Conservation (phyloP, 192 early-diverging fungal genomes). For the Coemansia furcata region DNA sequence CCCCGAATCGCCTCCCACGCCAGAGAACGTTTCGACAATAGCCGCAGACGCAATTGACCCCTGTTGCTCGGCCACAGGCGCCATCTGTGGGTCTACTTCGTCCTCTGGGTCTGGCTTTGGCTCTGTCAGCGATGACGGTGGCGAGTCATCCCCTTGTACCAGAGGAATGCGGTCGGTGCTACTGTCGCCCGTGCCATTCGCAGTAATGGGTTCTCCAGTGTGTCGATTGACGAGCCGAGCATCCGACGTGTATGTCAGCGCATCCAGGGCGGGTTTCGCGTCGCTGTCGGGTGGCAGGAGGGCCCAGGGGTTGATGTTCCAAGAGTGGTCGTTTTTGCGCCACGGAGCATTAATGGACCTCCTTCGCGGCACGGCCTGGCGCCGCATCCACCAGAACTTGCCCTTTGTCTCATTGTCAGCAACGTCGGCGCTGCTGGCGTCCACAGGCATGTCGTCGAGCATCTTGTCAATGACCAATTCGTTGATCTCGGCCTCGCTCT, state of each 20-base stretch:
- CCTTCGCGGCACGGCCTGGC: constrained; percentile 42
- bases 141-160: neutral
- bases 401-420: constrained; percentile 1
- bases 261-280: constrained; percentile 1
- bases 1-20: neutral
- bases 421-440: neutral
- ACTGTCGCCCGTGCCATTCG: neutral
- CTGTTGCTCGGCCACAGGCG: neutral
- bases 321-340: constrained; percentile 52
- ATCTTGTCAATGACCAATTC: constrained; percentile 52
- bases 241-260: constrained; percentile 37
- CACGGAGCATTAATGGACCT: constrained; percentile 46
- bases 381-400: constrained; percentile 49
- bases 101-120: neutral
- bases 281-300: neutral
- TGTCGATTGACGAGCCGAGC: constrained; percentile 23
- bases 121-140: neutral
- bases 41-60: neutral
- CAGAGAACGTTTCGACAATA: neutral
- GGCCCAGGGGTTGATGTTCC: constrained; percentile 44
- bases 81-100: neutral
- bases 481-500: constrained; percentile 54
- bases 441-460: constrained; percentile 42
- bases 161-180: neutral
- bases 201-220: constrained; percentile 13